Conservation (phyloP, 805 yeast genomes). For the Sugiyamaella lignohabitans region DNA sequence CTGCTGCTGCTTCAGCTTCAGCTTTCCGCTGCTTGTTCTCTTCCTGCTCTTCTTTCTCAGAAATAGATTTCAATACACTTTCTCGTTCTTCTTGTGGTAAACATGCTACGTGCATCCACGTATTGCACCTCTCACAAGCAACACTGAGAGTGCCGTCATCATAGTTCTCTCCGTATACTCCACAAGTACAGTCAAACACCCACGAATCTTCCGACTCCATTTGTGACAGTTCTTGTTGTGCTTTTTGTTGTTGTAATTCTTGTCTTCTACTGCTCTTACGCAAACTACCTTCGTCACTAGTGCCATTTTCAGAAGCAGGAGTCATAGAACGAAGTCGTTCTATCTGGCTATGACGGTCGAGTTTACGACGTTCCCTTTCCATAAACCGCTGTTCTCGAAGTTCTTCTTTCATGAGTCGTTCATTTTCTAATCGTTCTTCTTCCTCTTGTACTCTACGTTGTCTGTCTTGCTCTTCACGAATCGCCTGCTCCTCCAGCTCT, state of each 20-base stretch:
- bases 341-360: neutral
- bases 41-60: neutral
- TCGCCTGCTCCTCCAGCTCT: conserved; percentile 16
- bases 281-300: conserved; percentile 4
- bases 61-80: neutral
- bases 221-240: conserved; percentile 5
- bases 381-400: conserved; percentile 12
- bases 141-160: conserved; percentile 36
- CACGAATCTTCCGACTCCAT: conserved; percentile 22
- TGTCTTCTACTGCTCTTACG: conserved; percentile 9
- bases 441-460: conserved; percentile 13
- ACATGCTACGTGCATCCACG: conserved; percentile 38
- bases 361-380: conserved; percentile 12
- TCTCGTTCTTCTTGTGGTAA: conserved; percentile 18
- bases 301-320: conserved; percentile 8
- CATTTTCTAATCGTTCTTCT: conserved; percentile 13
- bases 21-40: neutral
- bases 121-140: conserved; percentile 34
- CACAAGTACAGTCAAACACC: conserved; percentile 39
- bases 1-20: neutral
- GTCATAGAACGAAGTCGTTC: conserved; percentile 3
- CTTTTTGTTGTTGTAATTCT: neutral
- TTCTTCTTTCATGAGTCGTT: conserved; percentile 9
- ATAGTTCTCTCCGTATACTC: conserved; percentile 33
- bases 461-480: conserved; percentile 22